Base-by-base conservation (phyloP, 257 asterid species). In the Fraxinus quadrangulata region DNA sequence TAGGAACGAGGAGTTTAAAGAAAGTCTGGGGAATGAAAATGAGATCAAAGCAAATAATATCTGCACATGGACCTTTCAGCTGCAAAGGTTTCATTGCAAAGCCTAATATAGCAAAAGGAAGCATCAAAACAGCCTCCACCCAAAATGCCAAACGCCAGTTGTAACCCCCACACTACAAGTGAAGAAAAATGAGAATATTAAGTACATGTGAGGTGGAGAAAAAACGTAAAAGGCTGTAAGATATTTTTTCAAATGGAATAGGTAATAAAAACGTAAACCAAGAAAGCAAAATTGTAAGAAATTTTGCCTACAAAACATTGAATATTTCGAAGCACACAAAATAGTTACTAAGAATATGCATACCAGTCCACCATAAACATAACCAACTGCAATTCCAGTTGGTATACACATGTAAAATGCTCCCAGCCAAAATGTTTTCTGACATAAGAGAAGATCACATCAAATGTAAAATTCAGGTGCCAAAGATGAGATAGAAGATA, bases 371-470 rank as follows among this genome's bases (percentile, higher is more conserved):
- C 99, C 99, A 76, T 90, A 96, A 73, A 96, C 94, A 73, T 93
- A 96, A 42, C 98, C 99, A 87, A 96, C 80, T 0, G 98, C 99
- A 47, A 92, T 73, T 75, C 99, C 97, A 13, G 94, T 84, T 24
- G 98, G 98, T 86, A 92, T 96, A 82, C 99, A 96, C 99, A 93
- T 93, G 90, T 93, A 96, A 86, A 96, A 96, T 68, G 93, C 83
- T 80, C 98, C 98, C 56, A 96, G 92, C 98, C 99, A 96, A 71
- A 92, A 91, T 61, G 92, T 90, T 86, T 91, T 93, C 97, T 96
- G 94, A 81, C 40, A 81, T 70, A 81, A 75, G 34, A 75, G 26
- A 63, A 63, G n/a, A 24, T 42, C 59, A 17, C 4, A 83, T 69
- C 74, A 40, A 33, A 45, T 70, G 73, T 40, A 40, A 73, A 51